Conservation (phyloP, 2,329 filamentous ascomycete species). For the Apiospora phragmitis region DNA sequence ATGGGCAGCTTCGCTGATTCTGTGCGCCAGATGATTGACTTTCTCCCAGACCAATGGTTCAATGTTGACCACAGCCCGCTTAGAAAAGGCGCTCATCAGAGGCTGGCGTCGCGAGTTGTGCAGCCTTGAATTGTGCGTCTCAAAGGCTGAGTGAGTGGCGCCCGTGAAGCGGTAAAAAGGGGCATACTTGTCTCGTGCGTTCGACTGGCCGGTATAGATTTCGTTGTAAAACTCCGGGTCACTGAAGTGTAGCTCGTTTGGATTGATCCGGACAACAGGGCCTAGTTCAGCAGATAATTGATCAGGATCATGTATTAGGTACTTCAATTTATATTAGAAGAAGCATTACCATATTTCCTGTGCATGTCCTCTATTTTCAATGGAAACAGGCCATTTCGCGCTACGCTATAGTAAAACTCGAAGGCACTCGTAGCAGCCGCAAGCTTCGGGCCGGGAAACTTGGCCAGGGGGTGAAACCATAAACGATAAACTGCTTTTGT, state of each 20-base stretch:
- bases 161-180: neutral
- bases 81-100: neutral
- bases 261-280: neutral
- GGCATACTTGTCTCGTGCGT: neutral
- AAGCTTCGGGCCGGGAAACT: constrained; percentile 17
- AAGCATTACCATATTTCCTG: constrained; percentile 41
- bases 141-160: neutral
- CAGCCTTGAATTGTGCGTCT: neutral
- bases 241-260: neutral
- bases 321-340: too few species aligned
- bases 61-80: neutral
- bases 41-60: neutral
- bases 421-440: constrained; percentile 11
- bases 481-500: too few species aligned
- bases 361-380: constrained; percentile 43
- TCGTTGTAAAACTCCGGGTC: neutral
- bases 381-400: constrained; percentile 40
- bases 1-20: too few species aligned
- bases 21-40: neutral
- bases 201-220: neutral
- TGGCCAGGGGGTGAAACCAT: constrained; percentile 17
- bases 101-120: neutral
- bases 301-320: too few species aligned
- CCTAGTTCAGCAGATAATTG: neutral
- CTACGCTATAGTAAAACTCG: neutral